A percentile compares a stretch with the other conserved stretches of the same genome.
Evolutionary conservation across 2,329 filamentous ascomycete genomes (phyloP).

Genomic region (Scedosporium aurantiacum): DNA sequence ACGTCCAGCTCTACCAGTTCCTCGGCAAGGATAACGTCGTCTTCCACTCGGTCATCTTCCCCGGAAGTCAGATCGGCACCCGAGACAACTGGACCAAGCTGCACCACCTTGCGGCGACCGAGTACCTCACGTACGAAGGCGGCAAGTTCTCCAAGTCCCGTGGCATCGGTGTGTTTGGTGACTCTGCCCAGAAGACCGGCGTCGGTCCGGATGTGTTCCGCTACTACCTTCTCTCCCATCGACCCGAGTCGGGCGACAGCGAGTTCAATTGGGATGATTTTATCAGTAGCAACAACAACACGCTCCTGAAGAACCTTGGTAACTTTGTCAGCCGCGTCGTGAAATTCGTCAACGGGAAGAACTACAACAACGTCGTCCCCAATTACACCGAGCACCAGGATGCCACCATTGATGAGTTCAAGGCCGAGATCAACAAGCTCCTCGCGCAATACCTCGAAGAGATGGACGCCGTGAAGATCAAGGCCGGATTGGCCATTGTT

Average conservation of each 20-base stretch:
- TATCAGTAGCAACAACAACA: constrained; percentile 76
- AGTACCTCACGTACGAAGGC: constrained; percentile 76
- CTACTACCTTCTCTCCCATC: constrained; percentile 77
- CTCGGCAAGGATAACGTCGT: constrained; percentile 68
- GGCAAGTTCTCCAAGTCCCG: constrained; percentile 91
- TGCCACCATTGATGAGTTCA: constrained; percentile 40
- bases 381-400: constrained; percentile 47
- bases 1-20: constrained; percentile 87
- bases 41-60: constrained; percentile 70
- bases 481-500: constrained; percentile 52
- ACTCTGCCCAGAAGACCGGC: constrained; percentile 77
- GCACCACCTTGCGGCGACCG: constrained; percentile 78
- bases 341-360: constrained; percentile 69
- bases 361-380: constrained; percentile 53
- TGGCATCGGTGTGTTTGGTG: constrained; percentile 83
- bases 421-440: constrained; percentile 52
- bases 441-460: constrained; percentile 57
- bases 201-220: constrained; percentile 83
- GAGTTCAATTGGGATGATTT: constrained; percentile 86
- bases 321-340: constrained; percentile 66
- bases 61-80: constrained; percentile 74
- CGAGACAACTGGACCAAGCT: constrained; percentile 81
- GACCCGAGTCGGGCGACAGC: constrained; percentile 76
- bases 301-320: constrained; percentile 65
- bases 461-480: constrained; percentile 61